These are phyloP conservation scores for Zanthoxylum bungeanum DNA, from an alignment of 345 rosid genomes.

Conservation along the genomic window DNA sequence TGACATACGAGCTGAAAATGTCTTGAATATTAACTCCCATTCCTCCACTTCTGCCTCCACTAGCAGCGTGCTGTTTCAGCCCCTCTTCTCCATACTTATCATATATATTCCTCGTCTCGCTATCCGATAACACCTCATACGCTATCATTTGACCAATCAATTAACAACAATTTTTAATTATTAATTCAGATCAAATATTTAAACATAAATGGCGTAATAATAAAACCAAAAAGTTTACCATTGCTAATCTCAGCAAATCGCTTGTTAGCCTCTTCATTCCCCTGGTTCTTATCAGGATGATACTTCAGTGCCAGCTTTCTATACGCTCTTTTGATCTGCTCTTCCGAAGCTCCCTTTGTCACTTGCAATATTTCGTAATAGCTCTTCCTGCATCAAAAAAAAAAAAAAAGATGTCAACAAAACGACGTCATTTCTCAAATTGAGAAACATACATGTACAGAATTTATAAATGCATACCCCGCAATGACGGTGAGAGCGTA, in stretches of 20 bases:
- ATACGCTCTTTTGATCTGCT: conserved; percentile 97
- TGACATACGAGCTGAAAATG: conserved; percentile 53
- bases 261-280: conserved; percentile 90
- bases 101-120: conserved; percentile 82
- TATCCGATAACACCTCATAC: conserved; percentile 91
- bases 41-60: conserved; percentile 80
- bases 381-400: conserved; percentile 60
- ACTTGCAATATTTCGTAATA: conserved; percentile 94
- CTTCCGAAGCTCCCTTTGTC: conserved; percentile 86
- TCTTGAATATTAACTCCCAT: conserved; percentile 67
- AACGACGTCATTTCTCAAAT: neutral
- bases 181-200: neutral
- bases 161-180: conserved; percentile 3
- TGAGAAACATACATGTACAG: neutral
- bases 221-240: conserved; percentile 42
- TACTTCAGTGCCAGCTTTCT: conserved; percentile 95
- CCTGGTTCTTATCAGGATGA: conserved; percentile 97
- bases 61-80: conserved; percentile 85
- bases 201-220: neutral
- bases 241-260: conserved; percentile 88
- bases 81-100: conserved; percentile 96
- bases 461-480: conserved; percentile 38
- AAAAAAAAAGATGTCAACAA: neutral
- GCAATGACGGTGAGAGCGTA: conserved; percentile 45
- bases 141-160: conserved; percentile 42